A percentile compares a stretch with the other conserved stretches of the same genome.
Conservation (phyloP, 768 basidiomycete species). For the Trametes meyenii region DNA sequence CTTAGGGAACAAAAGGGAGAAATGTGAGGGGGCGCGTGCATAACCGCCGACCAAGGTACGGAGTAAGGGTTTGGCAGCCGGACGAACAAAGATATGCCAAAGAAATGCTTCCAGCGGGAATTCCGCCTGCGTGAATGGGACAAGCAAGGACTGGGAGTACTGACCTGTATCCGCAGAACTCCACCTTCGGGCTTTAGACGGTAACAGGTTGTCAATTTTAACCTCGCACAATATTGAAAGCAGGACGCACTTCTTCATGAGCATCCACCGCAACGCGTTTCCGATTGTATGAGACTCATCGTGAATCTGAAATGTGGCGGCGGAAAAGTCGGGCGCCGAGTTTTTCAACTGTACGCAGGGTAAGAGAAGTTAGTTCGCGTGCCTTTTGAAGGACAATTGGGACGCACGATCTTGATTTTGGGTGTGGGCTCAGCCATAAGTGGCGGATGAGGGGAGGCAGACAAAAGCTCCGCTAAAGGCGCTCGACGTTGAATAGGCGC, state of each 20-base stretch:
- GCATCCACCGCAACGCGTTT: slow-evolving; percentile 94
- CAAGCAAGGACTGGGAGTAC: slow-evolving; percentile 23
- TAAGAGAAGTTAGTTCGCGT: not conserved
- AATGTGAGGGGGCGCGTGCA: no score
- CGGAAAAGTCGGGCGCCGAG: slow-evolving; percentile 77
- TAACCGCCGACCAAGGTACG: no score
- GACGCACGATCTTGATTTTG: slow-evolving; percentile 17
- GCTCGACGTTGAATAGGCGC: not conserved
- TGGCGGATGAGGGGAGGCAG: slow-evolving; percentile 1
- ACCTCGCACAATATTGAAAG: slow-evolving; percentile 4
- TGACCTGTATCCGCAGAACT: slow-evolving; percentile 97
- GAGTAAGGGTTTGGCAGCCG: not conserved
- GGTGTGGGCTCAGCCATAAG: slow-evolving; percentile 9
- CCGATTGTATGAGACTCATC: slow-evolving; percentile 97
- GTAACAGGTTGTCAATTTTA: slow-evolving; percentile 6
- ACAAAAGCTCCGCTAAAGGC: not conserved
- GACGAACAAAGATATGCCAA: slow-evolving; percentile 4
- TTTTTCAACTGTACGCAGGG: slow-evolving; percentile 68
- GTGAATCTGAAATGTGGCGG: slow-evolving; percentile 89
- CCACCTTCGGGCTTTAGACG: slow-evolving; percentile 80
- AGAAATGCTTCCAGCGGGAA: not conserved
- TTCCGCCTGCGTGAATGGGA: not conserved
- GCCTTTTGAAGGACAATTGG: slow-evolving; percentile 5
- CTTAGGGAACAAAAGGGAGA: no score
- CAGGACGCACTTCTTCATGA: slow-evolving; percentile 92